Base-by-base conservation (phyloP, 805 yeast species). In the Saccharomycopsis sp. region DNA sequence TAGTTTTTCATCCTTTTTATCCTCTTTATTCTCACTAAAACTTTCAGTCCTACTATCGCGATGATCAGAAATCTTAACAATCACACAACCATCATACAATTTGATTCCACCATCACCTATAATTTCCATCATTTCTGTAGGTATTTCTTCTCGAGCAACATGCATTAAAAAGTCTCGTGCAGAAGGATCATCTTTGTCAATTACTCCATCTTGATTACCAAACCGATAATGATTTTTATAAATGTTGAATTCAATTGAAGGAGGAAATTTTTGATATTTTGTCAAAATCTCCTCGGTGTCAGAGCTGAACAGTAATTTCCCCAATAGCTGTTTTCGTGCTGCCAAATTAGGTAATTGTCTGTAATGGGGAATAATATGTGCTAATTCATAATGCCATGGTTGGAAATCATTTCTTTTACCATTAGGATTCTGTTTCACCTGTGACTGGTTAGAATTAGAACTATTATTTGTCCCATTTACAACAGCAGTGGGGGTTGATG, bases 201-300 rank as follows among this genome's bases (percentile, higher is more conserved):
- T 83, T 40, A 85, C 74, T 5, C 94, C 87, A 54, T 89, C 97
- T 41, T 84, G 90, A 52, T 85, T 85, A 51, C 95, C 94, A 66
- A 90, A 89, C 50, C 95, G 75, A 61, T 80, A 90, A 63, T 89
- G 95, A 45, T 86, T 87, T 55, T 87, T 93, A 62, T 85, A 89
- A 20, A 90, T 87, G 57, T 90, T 97, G 56, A 90, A 81, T 52
- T 80, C 95, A 48, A 90, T 64, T 32, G 95, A 84, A 5, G 96
- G 83, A 7, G 90, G 84, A 50, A 74, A 75, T 45, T 77, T 75
- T 53, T 81, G 79, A 59, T 81, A 89, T 60, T 88, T 89, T 48
- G 77, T 75, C 54, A 93, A 62, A 6, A 93, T 71, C 40, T 81
- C 85, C 47, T 77, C 83, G 17, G 83, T 65, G 29, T 39, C 38